These are phyloP conservation scores for Wickerhamomyces silvicola DNA, from an alignment of 805 yeast species.

Conservation along the genomic window DNA sequence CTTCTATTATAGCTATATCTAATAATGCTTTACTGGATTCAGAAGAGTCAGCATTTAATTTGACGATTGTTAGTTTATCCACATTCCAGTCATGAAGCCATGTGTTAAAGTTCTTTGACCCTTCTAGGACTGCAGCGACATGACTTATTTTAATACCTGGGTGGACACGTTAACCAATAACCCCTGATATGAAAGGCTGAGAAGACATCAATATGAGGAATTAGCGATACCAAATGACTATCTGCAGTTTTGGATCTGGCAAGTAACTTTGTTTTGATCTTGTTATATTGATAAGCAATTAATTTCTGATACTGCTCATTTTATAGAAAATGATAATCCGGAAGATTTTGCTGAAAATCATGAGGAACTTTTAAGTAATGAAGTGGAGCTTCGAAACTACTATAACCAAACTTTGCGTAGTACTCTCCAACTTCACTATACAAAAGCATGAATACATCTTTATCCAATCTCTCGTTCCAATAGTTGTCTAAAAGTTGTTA, in stretches of 20 bases:
- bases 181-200: slow-evolving; percentile 40
- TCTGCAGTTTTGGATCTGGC: slow-evolving; percentile 13
- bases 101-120: slow-evolving; percentile 28
- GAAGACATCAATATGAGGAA: slow-evolving; percentile 31
- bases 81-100: slow-evolving; percentile 41
- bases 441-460: slow-evolving; percentile 34
- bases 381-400: slow-evolving; percentile 31
- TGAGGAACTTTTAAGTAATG: slow-evolving; percentile 21
- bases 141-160: slow-evolving; percentile 9
- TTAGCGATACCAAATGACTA: slow-evolving; percentile 23
- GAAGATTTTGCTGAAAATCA: slow-evolving; percentile 9
- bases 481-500: slow-evolving; percentile 28
- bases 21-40: slow-evolving; percentile 23
- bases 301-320: slow-evolving; percentile 27
- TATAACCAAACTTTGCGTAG: slow-evolving; percentile 59
- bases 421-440: slow-evolving; percentile 73
- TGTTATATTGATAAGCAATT: slow-evolving; percentile 21
- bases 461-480: slow-evolving; percentile 27
- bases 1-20: slow-evolving; percentile 29
- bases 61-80: slow-evolving; percentile 21
- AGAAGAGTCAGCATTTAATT: slow-evolving; percentile 10
- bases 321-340: slow-evolving; percentile 20
- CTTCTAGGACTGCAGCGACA: slow-evolving; percentile 26
- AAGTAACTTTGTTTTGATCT: slow-evolving; percentile 16
- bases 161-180: slow-evolving; percentile 25